Evolutionary conservation across 192 early-diverging fungal genomes (phyloP).

Genomic region (Diversispora epigaea): DNA sequence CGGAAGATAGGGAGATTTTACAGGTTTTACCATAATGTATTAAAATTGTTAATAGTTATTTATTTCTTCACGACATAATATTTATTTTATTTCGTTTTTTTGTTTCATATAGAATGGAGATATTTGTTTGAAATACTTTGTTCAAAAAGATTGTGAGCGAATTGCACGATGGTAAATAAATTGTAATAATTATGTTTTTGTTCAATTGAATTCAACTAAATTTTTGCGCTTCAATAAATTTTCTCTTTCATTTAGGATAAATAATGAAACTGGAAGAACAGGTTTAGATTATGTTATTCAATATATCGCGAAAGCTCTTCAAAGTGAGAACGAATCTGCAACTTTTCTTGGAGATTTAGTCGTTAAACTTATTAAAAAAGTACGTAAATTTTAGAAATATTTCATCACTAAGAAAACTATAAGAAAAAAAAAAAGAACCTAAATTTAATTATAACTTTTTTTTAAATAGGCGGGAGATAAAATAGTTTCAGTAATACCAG

Average conservation of each 20-base stretch:
- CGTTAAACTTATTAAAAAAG: constrained; percentile 81
- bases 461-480: constrained; percentile 52
- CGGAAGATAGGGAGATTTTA: constrained; percentile 74
- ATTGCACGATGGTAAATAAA: constrained; percentile 71
- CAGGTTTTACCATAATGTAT: constrained; percentile 49
- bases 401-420: too few species aligned
- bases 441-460: constrained; percentile 13
- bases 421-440: too few species aligned
- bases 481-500: constrained; percentile 66
- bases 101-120: constrained; percentile 65
- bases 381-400: constrained; percentile 30
- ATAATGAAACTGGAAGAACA: constrained; percentile 46
- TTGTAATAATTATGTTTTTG: too few species aligned
- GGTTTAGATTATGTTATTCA: constrained; percentile 83
- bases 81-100: constrained; percentile 31
- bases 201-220: too few species aligned
- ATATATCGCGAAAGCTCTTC: constrained; percentile 76
- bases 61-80: not conserved
- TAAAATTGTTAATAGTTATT: not conserved
- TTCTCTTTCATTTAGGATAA: constrained; percentile 23
- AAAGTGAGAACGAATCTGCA: constrained; percentile 71
- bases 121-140: constrained; percentile 75
- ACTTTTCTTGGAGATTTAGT: constrained; percentile 88
- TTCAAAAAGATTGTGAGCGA: constrained; percentile 74
- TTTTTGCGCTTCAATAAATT: too few species aligned